phyloP scores from a whole-genome alignment of 2,329 filamentous ascomycete genomes.

The Diaporthe citriasiana region DNA sequence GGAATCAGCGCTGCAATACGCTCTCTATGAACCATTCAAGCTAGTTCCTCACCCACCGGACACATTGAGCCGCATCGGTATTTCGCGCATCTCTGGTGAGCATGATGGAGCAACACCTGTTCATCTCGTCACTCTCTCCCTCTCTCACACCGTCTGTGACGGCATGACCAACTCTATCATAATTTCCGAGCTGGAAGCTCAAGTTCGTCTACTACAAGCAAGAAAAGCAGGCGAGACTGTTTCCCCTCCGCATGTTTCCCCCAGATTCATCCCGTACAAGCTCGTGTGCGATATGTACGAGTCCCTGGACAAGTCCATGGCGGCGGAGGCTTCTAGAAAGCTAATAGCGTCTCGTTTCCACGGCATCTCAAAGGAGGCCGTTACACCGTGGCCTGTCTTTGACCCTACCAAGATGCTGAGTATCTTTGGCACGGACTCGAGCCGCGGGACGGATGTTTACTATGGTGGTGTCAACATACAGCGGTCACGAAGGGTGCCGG shows the following conservation, averaged over 20 bases:
- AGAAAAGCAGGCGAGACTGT: neutral
- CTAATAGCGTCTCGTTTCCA: neutral
- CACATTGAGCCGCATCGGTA: neutral
- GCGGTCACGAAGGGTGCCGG: neutral
- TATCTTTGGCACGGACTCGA: neutral
- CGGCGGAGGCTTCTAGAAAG: neutral
- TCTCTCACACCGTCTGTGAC: neutral
- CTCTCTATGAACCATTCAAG: neutral
- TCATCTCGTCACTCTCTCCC: neutral
- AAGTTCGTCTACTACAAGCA: neutral
- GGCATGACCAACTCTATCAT: constrained; percentile 9
- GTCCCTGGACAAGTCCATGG: neutral
- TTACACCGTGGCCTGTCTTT: neutral
- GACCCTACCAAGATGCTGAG: neutral
- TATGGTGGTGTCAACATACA: neutral
- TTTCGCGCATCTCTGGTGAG: neutral
- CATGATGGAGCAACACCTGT: neutral
- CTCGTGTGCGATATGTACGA: neutral
- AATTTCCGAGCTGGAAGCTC: neutral
- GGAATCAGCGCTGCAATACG: neutral
- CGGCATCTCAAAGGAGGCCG: neutral
- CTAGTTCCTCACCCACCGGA: neutral
- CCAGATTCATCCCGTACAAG: constrained; percentile 5
- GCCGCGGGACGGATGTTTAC: neutral
- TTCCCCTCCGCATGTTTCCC: neutral